phyloP scores from a whole-genome alignment of 805 yeast genomes.

The Nakazawaea ishiwadae region DNA sequence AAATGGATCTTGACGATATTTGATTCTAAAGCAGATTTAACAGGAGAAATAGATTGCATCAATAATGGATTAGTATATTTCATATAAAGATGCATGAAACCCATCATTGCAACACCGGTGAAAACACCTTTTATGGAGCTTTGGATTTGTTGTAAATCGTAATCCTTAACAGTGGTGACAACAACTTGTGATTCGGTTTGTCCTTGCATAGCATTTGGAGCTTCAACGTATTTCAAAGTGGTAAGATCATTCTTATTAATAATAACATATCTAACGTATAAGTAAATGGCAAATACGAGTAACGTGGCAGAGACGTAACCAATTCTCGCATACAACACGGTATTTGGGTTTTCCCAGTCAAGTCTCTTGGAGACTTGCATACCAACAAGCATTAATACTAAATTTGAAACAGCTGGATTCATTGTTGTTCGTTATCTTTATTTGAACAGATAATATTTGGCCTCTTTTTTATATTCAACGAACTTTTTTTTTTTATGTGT shows the following conservation, averaged over 20 bases:
- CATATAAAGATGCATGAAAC: conserved; percentile 96
- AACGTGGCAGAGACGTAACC: conserved; percentile 66
- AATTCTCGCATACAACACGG: conserved; percentile 68
- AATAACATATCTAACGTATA: conserved; percentile 58
- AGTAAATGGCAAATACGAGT: conserved; percentile 61
- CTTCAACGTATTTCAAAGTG: conserved; percentile 85
- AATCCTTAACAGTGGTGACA: conserved; percentile 90
- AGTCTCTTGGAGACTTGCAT: conserved; percentile 91
- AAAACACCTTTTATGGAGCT: conserved; percentile 74
- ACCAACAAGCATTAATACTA: conserved; percentile 89
- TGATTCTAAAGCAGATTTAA: conserved; percentile 85
- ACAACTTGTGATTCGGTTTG: conserved; percentile 68
- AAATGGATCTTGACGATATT: conserved; percentile 90
- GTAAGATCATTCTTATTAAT: conserved; percentile 81
- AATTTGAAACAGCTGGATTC: conserved; percentile 86
- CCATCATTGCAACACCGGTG: conserved; percentile 95
- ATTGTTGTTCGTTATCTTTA: too few species aligned
- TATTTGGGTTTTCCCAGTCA: conserved; percentile 80
- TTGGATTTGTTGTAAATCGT: conserved; percentile 86
- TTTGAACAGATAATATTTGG: too few species aligned
- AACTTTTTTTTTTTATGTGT: too few species aligned
- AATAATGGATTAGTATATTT: conserved; percentile 95
- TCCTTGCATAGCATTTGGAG: conserved; percentile 76
- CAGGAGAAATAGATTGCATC: conserved; percentile 88
- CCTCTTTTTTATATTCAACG: too few species aligned